phyloP scores from a whole-genome alignment of 768 basidiomycete species.

The Amyloporia xantha region DNA sequence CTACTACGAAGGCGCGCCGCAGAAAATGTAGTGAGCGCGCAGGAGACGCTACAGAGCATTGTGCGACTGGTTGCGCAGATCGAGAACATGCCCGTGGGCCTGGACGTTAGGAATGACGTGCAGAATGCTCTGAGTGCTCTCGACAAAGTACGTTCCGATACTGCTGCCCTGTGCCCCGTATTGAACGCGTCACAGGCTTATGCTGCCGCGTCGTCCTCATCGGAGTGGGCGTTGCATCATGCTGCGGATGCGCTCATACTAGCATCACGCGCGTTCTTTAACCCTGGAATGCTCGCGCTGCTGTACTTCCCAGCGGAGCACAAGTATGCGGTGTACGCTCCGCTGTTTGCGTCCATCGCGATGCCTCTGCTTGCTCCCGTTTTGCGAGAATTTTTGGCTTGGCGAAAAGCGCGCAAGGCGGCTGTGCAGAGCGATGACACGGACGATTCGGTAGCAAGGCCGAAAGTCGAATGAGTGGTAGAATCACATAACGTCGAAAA shows the following conservation, averaged over 20 bases:
- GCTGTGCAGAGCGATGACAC: background rate
- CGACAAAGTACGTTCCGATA: constrained; percentile 47
- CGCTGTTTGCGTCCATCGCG: constrained; percentile 85
- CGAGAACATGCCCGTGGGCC: constrained; percentile 86
- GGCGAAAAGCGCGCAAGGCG: constrained; percentile 32
- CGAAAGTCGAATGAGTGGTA: background rate
- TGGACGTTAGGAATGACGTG: constrained; percentile 69
- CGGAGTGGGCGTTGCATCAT: constrained; percentile 42
- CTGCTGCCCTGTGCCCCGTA: background rate
- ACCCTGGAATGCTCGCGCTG: constrained; percentile 92
- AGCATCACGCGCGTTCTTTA: constrained; percentile 88
- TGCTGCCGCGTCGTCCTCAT: constrained; percentile 30
- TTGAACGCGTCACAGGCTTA: constrained; percentile 14
- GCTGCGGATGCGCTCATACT: constrained; percentile 58
- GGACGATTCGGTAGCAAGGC: background rate
- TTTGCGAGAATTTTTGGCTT: constrained; percentile 63
- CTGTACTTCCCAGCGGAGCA: constrained; percentile 98
- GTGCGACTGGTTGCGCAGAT: constrained; percentile 80
- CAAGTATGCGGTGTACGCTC: constrained; percentile 94
- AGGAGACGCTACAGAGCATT: constrained; percentile 78
- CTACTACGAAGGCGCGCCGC: constrained; percentile 62
- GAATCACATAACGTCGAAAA: too few relatives aligned
- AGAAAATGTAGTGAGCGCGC: constrained; percentile 61
- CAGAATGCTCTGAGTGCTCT: constrained; percentile 63
- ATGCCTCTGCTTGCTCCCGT: constrained; percentile 77